Base-by-base conservation (phyloP, 148 eudicot genomes). In the Chenopodium berlandieri region DNA sequence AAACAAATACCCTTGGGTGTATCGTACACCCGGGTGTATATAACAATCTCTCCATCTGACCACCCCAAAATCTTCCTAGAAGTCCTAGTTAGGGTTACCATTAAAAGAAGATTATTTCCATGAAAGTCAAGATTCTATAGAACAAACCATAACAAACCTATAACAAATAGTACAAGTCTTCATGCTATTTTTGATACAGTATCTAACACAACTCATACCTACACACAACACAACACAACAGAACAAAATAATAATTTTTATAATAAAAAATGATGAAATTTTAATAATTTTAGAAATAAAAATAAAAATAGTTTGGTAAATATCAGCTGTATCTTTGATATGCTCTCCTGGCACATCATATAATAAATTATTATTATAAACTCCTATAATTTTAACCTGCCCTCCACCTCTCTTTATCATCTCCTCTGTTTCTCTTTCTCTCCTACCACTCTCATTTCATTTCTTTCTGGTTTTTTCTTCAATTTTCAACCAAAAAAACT, bases 311-410 rank as follows among this genome's bases (percentile, higher is more conserved):
- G 32, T 13, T 63, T 34, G 31, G 62, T 20, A 71, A 75, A 79
- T 75, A 48, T 81, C 74, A 71, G 73, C 68, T 84, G 86, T 81
- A 70, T 73, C 44, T 66, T 84, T 77, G 81, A 84, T 76, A 48
- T 80, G 78, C 83, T 56, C 44, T 3, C 71, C 83, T 80, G 86
- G 75, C 86, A 80, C 25, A 14, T 54, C 78, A 74, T 50, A 44
- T 4, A 47, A 40, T 40, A 40, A 40, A 6, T 6, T 6, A 74
- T 74, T 67, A 31, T 52, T 79, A 76, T 75, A 68, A 70, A 76
- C 67, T 54, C 44, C 75, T 81, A 64, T 37, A 37, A 37, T 71
- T 76, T 80, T 73, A 76, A 84, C 80, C 74, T 80, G 81, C 11
- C 78, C 83, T 62, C 76, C 46, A 77, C 69, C 84, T 52, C 22